Base-by-base conservation (phyloP, 129 eudicot species). In the Helianthus tuberosus region DNA sequence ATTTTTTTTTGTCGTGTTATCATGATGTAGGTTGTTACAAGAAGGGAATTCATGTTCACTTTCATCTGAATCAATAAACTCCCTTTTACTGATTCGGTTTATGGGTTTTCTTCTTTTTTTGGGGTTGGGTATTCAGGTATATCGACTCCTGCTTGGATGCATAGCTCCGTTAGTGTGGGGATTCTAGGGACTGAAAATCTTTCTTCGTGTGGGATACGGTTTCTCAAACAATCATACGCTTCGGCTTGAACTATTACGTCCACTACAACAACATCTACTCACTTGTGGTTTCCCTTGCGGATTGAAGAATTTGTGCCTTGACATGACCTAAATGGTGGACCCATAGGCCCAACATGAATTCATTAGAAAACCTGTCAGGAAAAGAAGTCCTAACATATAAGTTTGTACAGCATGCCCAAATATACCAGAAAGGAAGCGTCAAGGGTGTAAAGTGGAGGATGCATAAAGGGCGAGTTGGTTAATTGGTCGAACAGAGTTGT, bases 141-240 rank as follows among this genome's bases (percentile, higher is more conserved):
- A 50, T 91, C 94, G 12, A 95, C 99, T 2, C 99, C 99, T 52
- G 97, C 97, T 84, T 95, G 99, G 72, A 95, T 85, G 84, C 99
- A 95, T 62, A 95, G 94, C 79, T 95, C 99, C 6, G 87, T 88
- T 4, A 91, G 71, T 59, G 97, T 94, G 23, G 97, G 97, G 54
- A 95, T 72, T 79, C 97, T 77, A 66, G 99, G 97, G 82, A 95
- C 73, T 23, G 97, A 86, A 74, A 87, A 95, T n/a, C 99, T 87
- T 51, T 95, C 90, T 23, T 85, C 90, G 27, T 91, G 99, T 20
- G 94, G 48, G n/a, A 95, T 91, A 11, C 97, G 94, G 58, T 77
- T 91, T 52, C 96, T 91, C 5, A 91, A 87, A 72, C 94, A 97
- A 59, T 95, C 99, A 39, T 77, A 83, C 10, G 97, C 86, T 44